Evolutionary conservation across 2,329 filamentous ascomycete genomes (phyloP).

Genomic region (Dothideomycetes sp.): DNA sequence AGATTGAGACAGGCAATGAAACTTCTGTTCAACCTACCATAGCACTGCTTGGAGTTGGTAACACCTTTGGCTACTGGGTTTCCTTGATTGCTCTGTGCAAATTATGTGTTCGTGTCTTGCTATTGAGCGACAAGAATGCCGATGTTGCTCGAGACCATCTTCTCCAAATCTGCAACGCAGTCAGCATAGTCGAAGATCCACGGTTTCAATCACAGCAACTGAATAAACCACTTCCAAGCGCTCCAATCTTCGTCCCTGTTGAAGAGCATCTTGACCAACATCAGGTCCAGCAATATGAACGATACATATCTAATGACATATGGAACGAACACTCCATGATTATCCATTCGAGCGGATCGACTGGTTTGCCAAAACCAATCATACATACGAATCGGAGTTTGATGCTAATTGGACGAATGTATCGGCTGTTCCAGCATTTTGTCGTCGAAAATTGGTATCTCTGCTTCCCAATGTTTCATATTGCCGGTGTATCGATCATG

Average conservation of each 20-base stretch:
- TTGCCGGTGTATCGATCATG: constrained; percentile 25
- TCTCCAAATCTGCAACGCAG: constrained; percentile 20
- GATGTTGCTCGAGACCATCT: constrained; percentile 21
- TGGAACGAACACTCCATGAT: constrained; percentile 30
- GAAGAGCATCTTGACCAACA: no score
- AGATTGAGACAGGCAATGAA: constrained; percentile 21
- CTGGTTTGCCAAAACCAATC: constrained; percentile 53
- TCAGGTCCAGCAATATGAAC: no score
- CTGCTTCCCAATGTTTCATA: constrained; percentile 23
- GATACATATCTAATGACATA: constrained; percentile 22
- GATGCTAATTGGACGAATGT: constrained; percentile 28
- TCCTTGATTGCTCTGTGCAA: constrained; percentile 26
- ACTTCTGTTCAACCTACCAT: constrained; percentile 23
- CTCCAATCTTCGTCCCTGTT: no score
- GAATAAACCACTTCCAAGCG: no score
- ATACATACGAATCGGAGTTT: constrained; percentile 42
- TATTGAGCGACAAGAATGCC: constrained; percentile 25
- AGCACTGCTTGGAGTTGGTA: constrained; percentile 23
- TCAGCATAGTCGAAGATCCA: constrained; percentile 21
- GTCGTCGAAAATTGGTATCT: constrained; percentile 27
- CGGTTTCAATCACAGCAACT: neutral
- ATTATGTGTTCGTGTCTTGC: constrained; percentile 23
- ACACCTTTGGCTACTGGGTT: constrained; percentile 24
- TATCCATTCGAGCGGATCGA: constrained; percentile 45
- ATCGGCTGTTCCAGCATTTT: constrained; percentile 26